A percentile compares a stretch with the other conserved stretches of the same genome.
Evolutionary conservation across 2,329 filamentous ascomycete genomes (phyloP).

Genomic region (Penicillium concentricum): DNA sequence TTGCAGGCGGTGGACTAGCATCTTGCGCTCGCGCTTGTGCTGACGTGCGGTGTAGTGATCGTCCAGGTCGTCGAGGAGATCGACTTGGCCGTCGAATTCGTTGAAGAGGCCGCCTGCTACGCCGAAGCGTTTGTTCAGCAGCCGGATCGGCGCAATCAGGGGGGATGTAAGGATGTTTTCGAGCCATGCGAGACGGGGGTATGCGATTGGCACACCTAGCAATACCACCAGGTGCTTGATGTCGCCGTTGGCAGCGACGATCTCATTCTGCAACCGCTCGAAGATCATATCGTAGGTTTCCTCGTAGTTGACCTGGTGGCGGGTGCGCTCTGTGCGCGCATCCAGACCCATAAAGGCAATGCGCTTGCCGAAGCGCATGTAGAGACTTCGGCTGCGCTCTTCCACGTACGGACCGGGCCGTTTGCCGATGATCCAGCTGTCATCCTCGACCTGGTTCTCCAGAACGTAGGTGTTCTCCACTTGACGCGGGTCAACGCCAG

Average conservation of each 20-base stretch:
- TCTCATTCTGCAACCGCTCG: conserved; percentile 52
- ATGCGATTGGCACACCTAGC: conserved; percentile 69
- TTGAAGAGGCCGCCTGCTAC: conserved; percentile 86
- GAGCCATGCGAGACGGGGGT: conserved; percentile 83
- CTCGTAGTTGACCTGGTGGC: conserved; percentile 87
- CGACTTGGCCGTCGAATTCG: conserved; percentile 77
- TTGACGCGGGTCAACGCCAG: conserved; percentile 66
- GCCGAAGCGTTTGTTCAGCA: conserved; percentile 87
- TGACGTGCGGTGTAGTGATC: conserved; percentile 83
- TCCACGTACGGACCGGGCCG: conserved; percentile 68
- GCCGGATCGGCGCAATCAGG: conserved; percentile 81
- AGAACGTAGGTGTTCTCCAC: conserved; percentile 72
- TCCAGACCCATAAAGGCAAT: conserved; percentile 63
- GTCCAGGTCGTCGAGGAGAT: conserved; percentile 64
- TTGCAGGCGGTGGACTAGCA: conserved; percentile 67
- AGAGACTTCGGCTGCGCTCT: conserved; percentile 60
- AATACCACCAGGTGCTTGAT: conserved; percentile 64
- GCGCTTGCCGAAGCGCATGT: conserved; percentile 63
- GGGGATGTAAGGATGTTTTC: conserved; percentile 89
- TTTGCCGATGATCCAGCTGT: conserved; percentile 75
- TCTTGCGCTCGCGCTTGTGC: conserved; percentile 83
- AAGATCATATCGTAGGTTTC: conserved; percentile 64
- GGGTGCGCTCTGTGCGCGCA: conserved; percentile 71
- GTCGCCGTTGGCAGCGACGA: conserved; percentile 51
- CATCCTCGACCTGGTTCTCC: conserved; percentile 57